Percentiles rank a stretch among this genome's conserved stretches.
Conservation (phyloP, 2,329 filamentous ascomycete species). For the Claviceps purpurea region DNA sequence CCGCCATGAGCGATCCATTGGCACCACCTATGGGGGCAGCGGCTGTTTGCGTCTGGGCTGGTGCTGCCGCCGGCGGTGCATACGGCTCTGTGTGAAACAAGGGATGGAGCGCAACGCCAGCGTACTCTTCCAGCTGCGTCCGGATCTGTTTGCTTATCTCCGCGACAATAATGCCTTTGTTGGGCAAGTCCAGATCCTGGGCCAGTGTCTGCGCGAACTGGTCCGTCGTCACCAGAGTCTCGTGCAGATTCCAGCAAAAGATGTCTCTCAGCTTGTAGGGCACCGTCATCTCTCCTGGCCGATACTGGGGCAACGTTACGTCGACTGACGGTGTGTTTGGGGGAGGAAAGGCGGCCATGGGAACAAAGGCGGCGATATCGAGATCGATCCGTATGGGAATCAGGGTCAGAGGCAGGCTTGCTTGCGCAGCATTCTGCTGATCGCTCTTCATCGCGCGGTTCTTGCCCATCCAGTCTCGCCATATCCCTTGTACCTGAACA, state of each 20-base stretch:
- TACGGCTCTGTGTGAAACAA: constrained; percentile 58
- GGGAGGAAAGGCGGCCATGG: constrained; percentile 49
- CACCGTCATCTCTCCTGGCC: constrained; percentile 63
- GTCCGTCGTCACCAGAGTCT: constrained; percentile 85
- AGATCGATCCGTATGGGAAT: constrained; percentile 95
- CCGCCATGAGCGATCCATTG: constrained; percentile 10
- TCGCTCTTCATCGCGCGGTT: constrained; percentile 41
- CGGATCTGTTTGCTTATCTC: constrained; percentile 91
- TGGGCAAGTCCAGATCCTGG: constrained; percentile 84
- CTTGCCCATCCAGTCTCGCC: constrained; percentile 91
- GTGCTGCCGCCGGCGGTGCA: constrained; percentile 12
- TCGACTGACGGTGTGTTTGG: constrained; percentile 52
- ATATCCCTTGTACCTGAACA: constrained; percentile 78
- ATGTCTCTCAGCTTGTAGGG: constrained; percentile 84
- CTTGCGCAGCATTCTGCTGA: constrained; percentile 48
- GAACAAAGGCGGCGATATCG: constrained; percentile 69
- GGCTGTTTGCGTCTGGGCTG: constrained; percentile 7
- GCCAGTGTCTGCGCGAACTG: constrained; percentile 87
- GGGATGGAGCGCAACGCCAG: constrained; percentile 83
- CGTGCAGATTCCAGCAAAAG: constrained; percentile 97
- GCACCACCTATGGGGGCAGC: constrained; percentile 5
- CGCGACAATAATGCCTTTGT: constrained; percentile 51
- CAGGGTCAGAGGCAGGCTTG: constrained; percentile 72
- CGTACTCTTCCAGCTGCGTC: constrained; percentile 90
- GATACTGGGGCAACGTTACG: constrained; percentile 64